Conservation (phyloP, 1,284 basidiomycete species). For the Marasmius oreades region DNA sequence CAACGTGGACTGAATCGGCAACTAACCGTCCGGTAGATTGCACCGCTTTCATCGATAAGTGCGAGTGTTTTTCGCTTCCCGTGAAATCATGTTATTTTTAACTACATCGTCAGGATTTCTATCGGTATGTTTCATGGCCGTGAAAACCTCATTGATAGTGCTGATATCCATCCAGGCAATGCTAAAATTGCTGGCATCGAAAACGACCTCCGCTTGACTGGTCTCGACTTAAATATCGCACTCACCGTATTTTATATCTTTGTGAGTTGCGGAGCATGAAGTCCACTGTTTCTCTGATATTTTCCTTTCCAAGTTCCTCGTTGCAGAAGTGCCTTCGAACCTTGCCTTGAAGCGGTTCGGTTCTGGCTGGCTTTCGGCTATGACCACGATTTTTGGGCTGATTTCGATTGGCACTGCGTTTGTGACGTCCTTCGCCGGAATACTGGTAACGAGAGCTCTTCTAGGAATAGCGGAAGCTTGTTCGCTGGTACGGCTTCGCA, state of each 20-base stretch:
- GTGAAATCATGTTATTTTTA: background rate
- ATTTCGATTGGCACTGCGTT: slow-evolving; percentile 44
- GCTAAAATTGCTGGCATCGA: slow-evolving; percentile 44
- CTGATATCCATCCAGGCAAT: slow-evolving; percentile 28
- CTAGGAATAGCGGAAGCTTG: slow-evolving; percentile 47
- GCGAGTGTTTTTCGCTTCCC: background rate
- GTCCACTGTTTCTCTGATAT: slow-evolving; percentile 26
- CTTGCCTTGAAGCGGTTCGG: slow-evolving; percentile 39
- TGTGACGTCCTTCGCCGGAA: slow-evolving; percentile 34
- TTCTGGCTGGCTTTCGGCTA: slow-evolving; percentile 34
- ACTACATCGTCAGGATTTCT: slow-evolving; percentile 19
- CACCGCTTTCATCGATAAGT: slow-evolving; percentile 40
- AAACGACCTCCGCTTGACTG: slow-evolving; percentile 39
- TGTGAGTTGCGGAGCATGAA: slow-evolving; percentile 34
- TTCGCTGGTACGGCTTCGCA: slow-evolving; percentile 32
- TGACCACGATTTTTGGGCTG: slow-evolving; percentile 35
- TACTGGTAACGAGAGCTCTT: slow-evolving; percentile 43
- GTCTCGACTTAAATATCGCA: slow-evolving; percentile 40
- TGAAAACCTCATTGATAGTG: background rate
- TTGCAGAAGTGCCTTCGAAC: slow-evolving; percentile 42
- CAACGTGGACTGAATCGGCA: background rate
- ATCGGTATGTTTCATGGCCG: slow-evolving; percentile 18
- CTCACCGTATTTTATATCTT: slow-evolving; percentile 38
- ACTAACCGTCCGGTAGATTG: slow-evolving; percentile 23
- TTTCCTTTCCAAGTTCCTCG: slow-evolving; percentile 32